Percentiles rank a stretch among this genome's conserved stretches.
Evolutionary conservation across 768 basidiomycete genomes (phyloP).

Genomic region (Termitomyces sp.): DNA sequence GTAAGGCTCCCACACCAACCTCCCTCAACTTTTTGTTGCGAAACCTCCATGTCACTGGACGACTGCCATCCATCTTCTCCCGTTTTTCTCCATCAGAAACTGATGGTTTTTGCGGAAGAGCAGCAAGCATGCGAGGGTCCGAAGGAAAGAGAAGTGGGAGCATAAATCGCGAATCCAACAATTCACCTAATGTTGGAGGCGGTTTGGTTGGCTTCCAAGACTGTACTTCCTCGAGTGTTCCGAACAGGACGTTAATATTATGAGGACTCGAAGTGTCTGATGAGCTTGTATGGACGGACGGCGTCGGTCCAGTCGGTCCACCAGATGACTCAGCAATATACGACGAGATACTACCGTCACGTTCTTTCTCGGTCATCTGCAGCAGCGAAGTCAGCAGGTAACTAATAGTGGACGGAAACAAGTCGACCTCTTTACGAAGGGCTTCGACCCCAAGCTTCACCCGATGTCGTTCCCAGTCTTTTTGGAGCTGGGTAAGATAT

Average conservation of each 20-base stretch:
- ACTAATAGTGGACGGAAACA: neutral
- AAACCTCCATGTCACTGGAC: slow-evolving; percentile 53
- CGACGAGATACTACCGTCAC: slow-evolving; percentile 54
- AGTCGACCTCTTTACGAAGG: slow-evolving; percentile 71
- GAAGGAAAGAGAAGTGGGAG: slow-evolving; percentile 82
- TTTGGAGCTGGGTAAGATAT: slow-evolving; percentile 92
- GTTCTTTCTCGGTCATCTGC: slow-evolving; percentile 66
- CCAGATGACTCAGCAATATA: slow-evolving; percentile 36
- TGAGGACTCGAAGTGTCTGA: slow-evolving; percentile 34
- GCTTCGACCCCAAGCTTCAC: slow-evolving; percentile 84
- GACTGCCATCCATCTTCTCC: neutral
- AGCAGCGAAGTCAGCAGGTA: slow-evolving; percentile 4
- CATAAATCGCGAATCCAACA: slow-evolving; percentile 92
- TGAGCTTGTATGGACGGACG: slow-evolving; percentile 29
- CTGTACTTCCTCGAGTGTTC: slow-evolving; percentile 55
- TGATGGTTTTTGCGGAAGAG: slow-evolving; percentile 48
- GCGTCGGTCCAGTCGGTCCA: slow-evolving; percentile 20
- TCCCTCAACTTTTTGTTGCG: slow-evolving; percentile 57
- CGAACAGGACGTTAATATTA: slow-evolving; percentile 79
- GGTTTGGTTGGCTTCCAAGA: slow-evolving; percentile 76
- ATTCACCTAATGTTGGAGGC: slow-evolving; percentile 82
- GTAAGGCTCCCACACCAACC: slow-evolving; percentile 52
- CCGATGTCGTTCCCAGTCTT: slow-evolving; percentile 94
- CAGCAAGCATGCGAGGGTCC: slow-evolving; percentile 72
- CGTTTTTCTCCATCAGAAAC: slow-evolving; percentile 26